These are phyloP conservation scores for Pichia sp. DNA, from an alignment of 1,139 yeast genomes.

Conservation along the genomic window DNA sequence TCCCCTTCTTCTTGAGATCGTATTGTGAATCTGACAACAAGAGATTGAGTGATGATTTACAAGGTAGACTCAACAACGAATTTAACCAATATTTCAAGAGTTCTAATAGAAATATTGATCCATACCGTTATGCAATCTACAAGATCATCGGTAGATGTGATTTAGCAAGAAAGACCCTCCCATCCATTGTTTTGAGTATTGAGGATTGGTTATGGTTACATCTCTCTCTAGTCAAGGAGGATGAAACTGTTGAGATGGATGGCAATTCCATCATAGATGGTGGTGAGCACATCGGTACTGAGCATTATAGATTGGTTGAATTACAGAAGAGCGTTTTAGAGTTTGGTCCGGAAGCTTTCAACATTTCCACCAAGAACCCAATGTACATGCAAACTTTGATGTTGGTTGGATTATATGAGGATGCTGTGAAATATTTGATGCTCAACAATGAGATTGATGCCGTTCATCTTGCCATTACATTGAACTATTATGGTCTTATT, in stretches of 20 bases:
- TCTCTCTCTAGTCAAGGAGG: conserved; percentile 64
- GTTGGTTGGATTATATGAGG: conserved; percentile 74
- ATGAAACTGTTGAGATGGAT: conserved; percentile 42
- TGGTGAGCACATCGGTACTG: no score
- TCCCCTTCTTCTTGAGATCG: conserved; percentile 71
- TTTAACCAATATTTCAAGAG: conserved; percentile 81
- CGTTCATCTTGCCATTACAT: conserved; percentile 81
- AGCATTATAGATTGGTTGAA: conserved; percentile 64
- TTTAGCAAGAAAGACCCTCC: conserved; percentile 65
- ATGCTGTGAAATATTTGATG: conserved; percentile 69
- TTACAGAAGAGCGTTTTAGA: conserved; percentile 66
- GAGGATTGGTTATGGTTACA: conserved; percentile 99
- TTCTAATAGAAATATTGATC: conserved; percentile 58
- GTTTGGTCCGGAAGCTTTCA: conserved; percentile 70
- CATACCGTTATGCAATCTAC: conserved; percentile 84
- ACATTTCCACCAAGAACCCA: conserved; percentile 57
- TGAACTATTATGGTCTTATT: conserved; percentile 68
- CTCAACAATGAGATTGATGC: conserved; percentile 73
- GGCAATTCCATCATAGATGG: no score
- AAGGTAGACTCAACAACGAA: conserved; percentile 67
- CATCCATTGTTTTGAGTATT: conserved; percentile 68
- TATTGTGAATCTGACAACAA: conserved; percentile 55
- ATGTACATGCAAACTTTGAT: conserved; percentile 71
- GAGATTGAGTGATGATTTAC: conserved; percentile 57
- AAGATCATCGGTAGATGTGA: conserved; percentile 92